A percentile compares a stretch with the other conserved stretches of the same genome.
Conservation (phyloP, 2,329 filamentous ascomycete genomes). For the Cryphonectria nitschkei region DNA sequence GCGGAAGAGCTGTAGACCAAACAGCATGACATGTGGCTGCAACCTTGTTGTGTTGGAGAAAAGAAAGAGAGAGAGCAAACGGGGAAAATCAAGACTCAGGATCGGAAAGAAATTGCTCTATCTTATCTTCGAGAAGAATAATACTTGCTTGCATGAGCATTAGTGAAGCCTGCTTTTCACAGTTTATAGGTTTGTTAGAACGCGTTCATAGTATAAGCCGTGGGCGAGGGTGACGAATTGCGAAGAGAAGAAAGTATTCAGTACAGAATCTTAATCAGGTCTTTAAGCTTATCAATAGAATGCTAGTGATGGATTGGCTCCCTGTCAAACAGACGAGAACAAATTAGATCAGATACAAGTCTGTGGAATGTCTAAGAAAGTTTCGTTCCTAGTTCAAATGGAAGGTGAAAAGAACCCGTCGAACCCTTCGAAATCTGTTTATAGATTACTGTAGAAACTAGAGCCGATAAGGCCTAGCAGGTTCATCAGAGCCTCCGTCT, state of each 20-base stretch:
- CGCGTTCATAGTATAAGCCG: too few relatives aligned
- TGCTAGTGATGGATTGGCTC: neutral
- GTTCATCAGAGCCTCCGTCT: neutral
- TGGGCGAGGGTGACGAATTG: too few relatives aligned
- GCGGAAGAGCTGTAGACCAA: neutral
- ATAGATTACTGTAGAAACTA: slow-evolving; percentile 1
- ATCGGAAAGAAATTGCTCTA: too few relatives aligned
- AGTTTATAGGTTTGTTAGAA: too few relatives aligned
- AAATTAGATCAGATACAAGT: neutral
- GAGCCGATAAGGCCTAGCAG: neutral
- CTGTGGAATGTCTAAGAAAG: neutral
- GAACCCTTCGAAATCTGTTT: slow-evolving; percentile 1
- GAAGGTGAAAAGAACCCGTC: neutral
- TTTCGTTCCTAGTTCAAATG: neutral
- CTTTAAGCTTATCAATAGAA: neutral
- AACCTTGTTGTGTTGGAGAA: neutral
- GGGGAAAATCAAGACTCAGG: too few relatives aligned
- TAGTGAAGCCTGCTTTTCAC: too few relatives aligned
- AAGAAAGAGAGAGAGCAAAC: too few relatives aligned
- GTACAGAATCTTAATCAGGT: neutral
- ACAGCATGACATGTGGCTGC: neutral
- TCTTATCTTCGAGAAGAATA: too few relatives aligned
- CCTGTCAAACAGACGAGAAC: neutral
- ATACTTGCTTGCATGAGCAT: too few relatives aligned
- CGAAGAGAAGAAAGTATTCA: too few relatives aligned